phyloP scores from a whole-genome alignment of 108 stramenopile species.

The Fragilaria radians region DNA sequence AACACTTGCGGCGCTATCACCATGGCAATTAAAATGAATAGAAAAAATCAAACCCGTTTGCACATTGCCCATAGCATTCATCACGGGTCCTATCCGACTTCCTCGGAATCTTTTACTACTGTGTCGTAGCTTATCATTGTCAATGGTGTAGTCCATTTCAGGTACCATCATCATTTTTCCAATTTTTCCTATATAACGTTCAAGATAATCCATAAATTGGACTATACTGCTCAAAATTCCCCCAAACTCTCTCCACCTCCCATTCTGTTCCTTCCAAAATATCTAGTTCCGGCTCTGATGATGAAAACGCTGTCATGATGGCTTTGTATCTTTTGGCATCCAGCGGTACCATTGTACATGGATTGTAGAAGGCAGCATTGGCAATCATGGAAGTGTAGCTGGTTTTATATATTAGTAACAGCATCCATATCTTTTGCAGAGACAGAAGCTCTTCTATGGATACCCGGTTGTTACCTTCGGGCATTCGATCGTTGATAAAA shows the following conservation, averaged over 20 bases:
- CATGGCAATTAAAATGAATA: not conserved
- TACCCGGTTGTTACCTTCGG: no score
- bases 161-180: not conserved
- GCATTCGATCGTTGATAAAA: no score
- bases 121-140: not conserved
- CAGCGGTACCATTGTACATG: no score
- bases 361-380: no score
- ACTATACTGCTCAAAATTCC: not conserved
- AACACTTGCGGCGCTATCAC: not conserved
- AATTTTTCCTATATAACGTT: not conserved
- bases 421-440: no score
- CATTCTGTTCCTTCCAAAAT: not conserved
- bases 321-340: no score
- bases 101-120: not conserved
- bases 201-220: not conserved
- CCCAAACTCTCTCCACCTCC: not conserved
- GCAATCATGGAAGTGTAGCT: no score
- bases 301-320: no score
- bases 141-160: not conserved
- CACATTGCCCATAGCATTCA: not conserved
- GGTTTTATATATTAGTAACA: no score
- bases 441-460: no score
- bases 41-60: not conserved
- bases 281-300: no score
- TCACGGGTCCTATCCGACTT: not conserved